Evolutionary conservation across 2,329 filamentous ascomycete species (phyloP).

Genomic region (Arachnopeziza araneosa): DNA sequence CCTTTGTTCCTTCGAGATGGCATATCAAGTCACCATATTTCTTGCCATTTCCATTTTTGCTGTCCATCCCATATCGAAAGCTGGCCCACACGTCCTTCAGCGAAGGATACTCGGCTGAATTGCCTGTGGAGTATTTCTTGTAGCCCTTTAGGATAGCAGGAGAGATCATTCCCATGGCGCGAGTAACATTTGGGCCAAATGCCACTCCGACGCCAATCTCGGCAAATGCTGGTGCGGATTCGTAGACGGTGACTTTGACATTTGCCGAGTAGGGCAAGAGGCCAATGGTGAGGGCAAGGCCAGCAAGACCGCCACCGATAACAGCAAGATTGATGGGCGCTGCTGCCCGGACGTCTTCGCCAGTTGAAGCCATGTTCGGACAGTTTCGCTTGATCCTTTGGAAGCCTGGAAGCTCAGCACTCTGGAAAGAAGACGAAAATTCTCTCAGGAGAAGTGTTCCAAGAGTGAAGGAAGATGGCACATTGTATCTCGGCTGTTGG

Average conservation of each 20-base stretch:
- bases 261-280: constrained; percentile 8
- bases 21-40: constrained; percentile 8
- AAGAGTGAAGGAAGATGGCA: too few species aligned
- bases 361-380: too few species aligned
- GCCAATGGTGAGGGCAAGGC: constrained; percentile 16
- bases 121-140: constrained; percentile 11
- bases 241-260: constrained; percentile 16
- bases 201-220: constrained; percentile 20
- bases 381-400: too few species aligned
- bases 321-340: constrained; percentile 12
- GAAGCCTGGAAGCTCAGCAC: too few species aligned
- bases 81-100: constrained; percentile 1
- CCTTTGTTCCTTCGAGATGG: constrained; percentile 12
- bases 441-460: too few species aligned
- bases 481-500: too few species aligned
- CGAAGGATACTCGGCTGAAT: not conserved
- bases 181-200: constrained; percentile 17
- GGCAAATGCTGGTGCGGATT: constrained; percentile 16
- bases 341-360: not conserved
- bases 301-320: constrained; percentile 19
- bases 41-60: constrained; percentile 39
- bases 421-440: too few species aligned
- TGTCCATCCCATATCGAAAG: constrained; percentile 1
- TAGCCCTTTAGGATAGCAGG: constrained; percentile 10
- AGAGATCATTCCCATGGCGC: constrained; percentile 15